Evolutionary conservation across 352 stramenopile species (phyloP).

Genomic region (Phytopythium helicoides): DNA sequence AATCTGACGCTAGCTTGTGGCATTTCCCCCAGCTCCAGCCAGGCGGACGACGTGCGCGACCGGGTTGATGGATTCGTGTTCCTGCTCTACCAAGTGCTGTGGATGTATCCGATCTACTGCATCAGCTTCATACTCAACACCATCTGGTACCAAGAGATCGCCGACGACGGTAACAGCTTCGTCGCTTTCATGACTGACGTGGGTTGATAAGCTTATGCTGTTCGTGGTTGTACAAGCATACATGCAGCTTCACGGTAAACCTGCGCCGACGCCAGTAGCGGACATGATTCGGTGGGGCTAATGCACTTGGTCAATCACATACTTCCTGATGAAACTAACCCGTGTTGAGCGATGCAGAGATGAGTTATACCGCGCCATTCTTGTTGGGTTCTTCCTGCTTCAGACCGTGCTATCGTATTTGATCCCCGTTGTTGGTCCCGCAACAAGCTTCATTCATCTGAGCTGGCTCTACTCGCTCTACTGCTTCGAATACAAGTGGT

Average conservation of each 20-base stretch:
- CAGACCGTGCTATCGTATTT: constrained; percentile 85
- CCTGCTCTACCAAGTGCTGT: constrained; percentile 83
- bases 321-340: not conserved
- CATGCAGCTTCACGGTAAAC: constrained; percentile 78
- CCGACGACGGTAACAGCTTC: constrained; percentile 51
- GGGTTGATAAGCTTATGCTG: too few relatives aligned
- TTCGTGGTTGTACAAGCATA: constrained; percentile 40
- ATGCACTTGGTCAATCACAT: constrained; percentile 2
- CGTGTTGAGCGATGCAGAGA: constrained; percentile 37
- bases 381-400: constrained; percentile 84
- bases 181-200: too few relatives aligned
- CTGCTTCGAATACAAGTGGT: constrained; percentile 92
- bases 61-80: constrained; percentile 84
- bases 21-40: constrained; percentile 25
- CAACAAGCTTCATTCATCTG: constrained; percentile 79
- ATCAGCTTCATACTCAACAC: constrained; percentile 91
- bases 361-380: constrained; percentile 83
- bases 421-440: constrained; percentile 69
- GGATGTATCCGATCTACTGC: constrained; percentile 92
- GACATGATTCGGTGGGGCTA: constrained; percentile 91
- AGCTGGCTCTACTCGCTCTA: constrained; percentile 91
- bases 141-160: constrained; percentile 91
- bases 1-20: not conserved
- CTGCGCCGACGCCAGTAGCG: constrained; percentile 63
- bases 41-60: constrained; percentile 75